Percentiles rank a stretch among this genome's conserved stretches.
phyloP scores from a whole-genome alignment of 441 rosid genomes.

The Macaranga tanarius region DNA sequence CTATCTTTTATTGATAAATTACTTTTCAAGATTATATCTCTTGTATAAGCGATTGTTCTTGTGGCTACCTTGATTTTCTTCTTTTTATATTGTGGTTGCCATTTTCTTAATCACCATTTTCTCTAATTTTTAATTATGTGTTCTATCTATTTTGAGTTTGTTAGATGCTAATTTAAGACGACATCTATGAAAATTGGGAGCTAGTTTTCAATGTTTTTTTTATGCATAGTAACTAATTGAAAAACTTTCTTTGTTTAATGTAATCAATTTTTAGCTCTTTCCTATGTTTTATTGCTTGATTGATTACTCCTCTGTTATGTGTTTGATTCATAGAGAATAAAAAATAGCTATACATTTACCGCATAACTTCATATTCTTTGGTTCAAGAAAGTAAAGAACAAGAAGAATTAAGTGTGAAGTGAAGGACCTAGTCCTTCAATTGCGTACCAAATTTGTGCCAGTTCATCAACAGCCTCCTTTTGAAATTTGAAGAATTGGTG shows the following conservation, averaged over 20 bases:
- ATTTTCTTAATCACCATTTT: too few relatives aligned
- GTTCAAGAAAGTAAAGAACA: not conserved
- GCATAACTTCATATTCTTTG: too few relatives aligned
- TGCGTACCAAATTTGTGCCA: not conserved
- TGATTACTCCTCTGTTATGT: not conserved
- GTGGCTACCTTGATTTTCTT: slow-evolving; percentile 52
- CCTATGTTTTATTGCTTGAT: not conserved
- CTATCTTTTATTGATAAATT: slow-evolving; percentile 49
- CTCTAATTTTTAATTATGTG: not conserved
- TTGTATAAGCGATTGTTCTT: slow-evolving; percentile 54
- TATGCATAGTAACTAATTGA: too few relatives aligned
- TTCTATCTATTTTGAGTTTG: not conserved
- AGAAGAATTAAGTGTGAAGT: not conserved
- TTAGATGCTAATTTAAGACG: too few relatives aligned
- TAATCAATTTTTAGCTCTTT: not conserved
- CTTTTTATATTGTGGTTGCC: slow-evolving; percentile 64
- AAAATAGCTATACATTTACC: not conserved
- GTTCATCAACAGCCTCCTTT: not conserved
- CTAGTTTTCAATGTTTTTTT: not conserved
- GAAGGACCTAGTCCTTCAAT: not conserved
- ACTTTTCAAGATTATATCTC: slow-evolving; percentile 51
- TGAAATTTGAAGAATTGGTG: not conserved
- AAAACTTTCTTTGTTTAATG: too few relatives aligned
- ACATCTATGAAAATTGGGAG: not conserved
- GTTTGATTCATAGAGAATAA: not conserved